Conservation (phyloP, 176 grass and related monocot species). For the Phyllostachys edulis region DNA sequence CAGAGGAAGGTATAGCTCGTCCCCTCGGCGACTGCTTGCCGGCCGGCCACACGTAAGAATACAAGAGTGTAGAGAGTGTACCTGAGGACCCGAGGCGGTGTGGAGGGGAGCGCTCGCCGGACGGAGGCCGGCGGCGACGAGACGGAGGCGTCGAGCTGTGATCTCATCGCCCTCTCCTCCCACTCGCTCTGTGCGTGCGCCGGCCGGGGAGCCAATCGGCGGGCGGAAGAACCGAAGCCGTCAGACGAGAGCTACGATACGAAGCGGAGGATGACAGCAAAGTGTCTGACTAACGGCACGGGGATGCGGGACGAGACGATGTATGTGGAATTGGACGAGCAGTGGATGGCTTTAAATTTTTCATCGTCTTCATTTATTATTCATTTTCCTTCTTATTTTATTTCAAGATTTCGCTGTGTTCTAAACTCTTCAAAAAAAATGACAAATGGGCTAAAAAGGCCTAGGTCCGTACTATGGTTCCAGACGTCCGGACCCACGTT, state of each 20-base stretch:
- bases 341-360: not conserved
- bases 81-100: slow-evolving; percentile 26
- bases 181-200: not conserved
- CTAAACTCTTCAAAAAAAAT: not conserved
- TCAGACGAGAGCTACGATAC: not conserved
- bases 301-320: not conserved
- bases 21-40: not conserved
- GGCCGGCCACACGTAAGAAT: not conserved
- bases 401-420: not conserved
- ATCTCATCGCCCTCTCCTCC: slow-evolving; percentile 30
- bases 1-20: not conserved
- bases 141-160: slow-evolving; percentile 35
- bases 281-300: not conserved
- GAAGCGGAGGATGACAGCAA: not conserved
- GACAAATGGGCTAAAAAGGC: not conserved
- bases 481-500: not conserved
- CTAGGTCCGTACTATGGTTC: not conserved
- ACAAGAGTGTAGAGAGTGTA: not conserved
- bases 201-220: not conserved
- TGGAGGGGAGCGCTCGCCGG: slow-evolving; percentile 4
- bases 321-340: too few species aligned
- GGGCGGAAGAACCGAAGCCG: slow-evolving; percentile 4
- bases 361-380: not conserved
- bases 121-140: slow-evolving; percentile 14
- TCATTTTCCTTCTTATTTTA: not conserved